A percentile compares a stretch with the other conserved stretches of the same genome.
Conservation (phyloP, 345 rosid genomes). For the Euclidium syriacum region DNA sequence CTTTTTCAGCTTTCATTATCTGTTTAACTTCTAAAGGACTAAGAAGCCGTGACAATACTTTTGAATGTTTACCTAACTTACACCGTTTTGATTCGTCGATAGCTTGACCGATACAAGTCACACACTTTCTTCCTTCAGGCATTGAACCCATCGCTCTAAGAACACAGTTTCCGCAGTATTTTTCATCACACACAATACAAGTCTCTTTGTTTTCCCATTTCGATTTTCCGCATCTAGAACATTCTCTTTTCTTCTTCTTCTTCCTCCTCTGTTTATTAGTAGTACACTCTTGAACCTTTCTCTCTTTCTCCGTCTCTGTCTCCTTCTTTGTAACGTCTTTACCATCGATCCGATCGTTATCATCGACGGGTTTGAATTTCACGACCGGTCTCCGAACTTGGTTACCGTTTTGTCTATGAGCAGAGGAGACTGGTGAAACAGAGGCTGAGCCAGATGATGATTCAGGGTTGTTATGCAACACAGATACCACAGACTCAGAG, state of each 20-base stretch:
- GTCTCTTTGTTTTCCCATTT: slow-evolving; percentile 97
- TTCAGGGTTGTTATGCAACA: slow-evolving; percentile 63
- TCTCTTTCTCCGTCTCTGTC: slow-evolving; percentile 20
- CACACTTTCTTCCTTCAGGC: slow-evolving; percentile 99
- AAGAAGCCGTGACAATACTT: slow-evolving; percentile 70
- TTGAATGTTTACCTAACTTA: slow-evolving; percentile 72
- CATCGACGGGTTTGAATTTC: slow-evolving; percentile 63
- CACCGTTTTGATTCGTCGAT: slow-evolving; percentile 82
- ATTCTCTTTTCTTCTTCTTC: slow-evolving; percentile 55
- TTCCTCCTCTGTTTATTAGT: slow-evolving; percentile 57
- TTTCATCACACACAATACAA: slow-evolving; percentile 88
- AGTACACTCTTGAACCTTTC: slow-evolving; percentile 43
- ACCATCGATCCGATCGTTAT: slow-evolving; percentile 45
- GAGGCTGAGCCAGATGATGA: slow-evolving; percentile 87
- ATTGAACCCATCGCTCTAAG: slow-evolving; percentile 99
- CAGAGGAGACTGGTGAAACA: slow-evolving; percentile 69
- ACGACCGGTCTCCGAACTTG: slow-evolving; percentile 46
- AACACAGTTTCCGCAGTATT: slow-evolving; percentile 88
- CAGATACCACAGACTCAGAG: slow-evolving; percentile 93
- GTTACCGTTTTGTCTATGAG: slow-evolving; percentile 25
- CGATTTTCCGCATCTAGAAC: slow-evolving; percentile 77
- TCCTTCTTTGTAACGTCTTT: slow-evolving; percentile 45
- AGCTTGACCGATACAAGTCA: slow-evolving; percentile 71
- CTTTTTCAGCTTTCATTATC: slow-evolving; percentile 96
- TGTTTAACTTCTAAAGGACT: slow-evolving; percentile 97